Evolutionary conservation across 2,329 filamentous ascomycete species (phyloP).

Genomic region (Alternaria ventricosa): DNA sequence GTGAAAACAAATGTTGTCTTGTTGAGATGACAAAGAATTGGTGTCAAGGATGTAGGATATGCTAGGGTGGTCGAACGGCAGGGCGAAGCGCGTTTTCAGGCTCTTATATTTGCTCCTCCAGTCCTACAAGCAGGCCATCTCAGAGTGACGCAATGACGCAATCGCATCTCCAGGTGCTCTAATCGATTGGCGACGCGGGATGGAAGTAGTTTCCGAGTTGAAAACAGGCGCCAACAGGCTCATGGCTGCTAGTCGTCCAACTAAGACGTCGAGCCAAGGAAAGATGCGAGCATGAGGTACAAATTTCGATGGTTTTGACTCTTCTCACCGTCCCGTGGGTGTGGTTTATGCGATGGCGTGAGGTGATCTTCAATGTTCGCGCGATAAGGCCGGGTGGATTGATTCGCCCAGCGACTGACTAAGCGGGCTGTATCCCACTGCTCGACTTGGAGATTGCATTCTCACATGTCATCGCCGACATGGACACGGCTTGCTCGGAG

Average conservation of each 20-base stretch:
- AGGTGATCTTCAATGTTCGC: conserved; percentile 36
- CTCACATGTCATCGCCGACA: conserved; percentile 18
- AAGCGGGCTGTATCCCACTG: conserved; percentile 33
- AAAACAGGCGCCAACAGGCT: conserved; percentile 19
- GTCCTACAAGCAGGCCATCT: conserved; percentile 21
- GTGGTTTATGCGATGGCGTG: conserved; percentile 38
- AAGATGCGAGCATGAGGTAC: conserved; percentile 20
- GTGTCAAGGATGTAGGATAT: conserved; percentile 16
- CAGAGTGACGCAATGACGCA: conserved; percentile 35
- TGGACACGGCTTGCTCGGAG: conserved; percentile 10
- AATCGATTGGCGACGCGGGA: conserved; percentile 37
- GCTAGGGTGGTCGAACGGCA: conserved; percentile 4
- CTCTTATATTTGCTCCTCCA: conserved; percentile 45
- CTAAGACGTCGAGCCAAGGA: conserved; percentile 27
- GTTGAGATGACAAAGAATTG: conserved; percentile 4
- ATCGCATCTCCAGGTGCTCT: conserved; percentile 18
- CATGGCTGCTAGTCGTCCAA: conserved; percentile 24
- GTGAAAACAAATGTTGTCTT: conserved; percentile 16
- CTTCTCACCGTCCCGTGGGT: conserved; percentile 17
- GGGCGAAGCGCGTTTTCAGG: conserved; percentile 14
- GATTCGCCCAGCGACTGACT: conserved; percentile 40
- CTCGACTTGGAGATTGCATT: conserved; percentile 12
- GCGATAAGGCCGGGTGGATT: conserved; percentile 36
- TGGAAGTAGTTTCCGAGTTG: conserved; percentile 23
- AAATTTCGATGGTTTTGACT: conserved; percentile 6